A percentile compares a stretch with the other conserved stretches of the same genome.
These are phyloP conservation scores for Ophiocordyceps australis DNA, from an alignment of 2,329 filamentous ascomycete genomes.

Conservation along the genomic window DNA sequence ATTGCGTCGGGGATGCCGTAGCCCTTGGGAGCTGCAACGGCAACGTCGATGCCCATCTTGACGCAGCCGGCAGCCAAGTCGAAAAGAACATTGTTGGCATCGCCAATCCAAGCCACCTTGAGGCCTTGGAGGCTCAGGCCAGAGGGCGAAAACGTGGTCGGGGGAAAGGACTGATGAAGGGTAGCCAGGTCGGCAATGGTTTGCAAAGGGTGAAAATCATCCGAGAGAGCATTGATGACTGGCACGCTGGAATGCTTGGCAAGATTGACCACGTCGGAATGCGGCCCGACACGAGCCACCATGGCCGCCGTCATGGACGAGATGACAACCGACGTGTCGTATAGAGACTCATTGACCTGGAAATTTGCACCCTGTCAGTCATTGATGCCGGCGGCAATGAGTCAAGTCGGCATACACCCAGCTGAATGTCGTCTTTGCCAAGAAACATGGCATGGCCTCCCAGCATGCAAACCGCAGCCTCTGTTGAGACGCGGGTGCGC, in stretches of 20 bases:
- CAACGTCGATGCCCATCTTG: slow-evolving; percentile 73
- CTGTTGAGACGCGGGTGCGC: slow-evolving; percentile 81
- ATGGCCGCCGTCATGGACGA: slow-evolving; percentile 85
- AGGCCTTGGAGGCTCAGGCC: slow-evolving; percentile 57
- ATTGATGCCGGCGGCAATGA: slow-evolving; percentile 1
- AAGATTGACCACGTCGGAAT: slow-evolving; percentile 54
- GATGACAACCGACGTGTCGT: slow-evolving; percentile 80
- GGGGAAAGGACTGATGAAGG: slow-evolving; percentile 59
- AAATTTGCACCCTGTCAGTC: not conserved
- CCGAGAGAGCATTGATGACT: slow-evolving; percentile 75
- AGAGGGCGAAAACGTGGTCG: slow-evolving; percentile 15
- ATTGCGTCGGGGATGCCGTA: slow-evolving; percentile 69
- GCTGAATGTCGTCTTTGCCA: slow-evolving; percentile 87
- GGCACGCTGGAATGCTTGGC: slow-evolving; percentile 60
- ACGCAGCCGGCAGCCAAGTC: slow-evolving; percentile 76
- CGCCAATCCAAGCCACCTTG: slow-evolving; percentile 91
- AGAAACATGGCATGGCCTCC: slow-evolving; percentile 94
- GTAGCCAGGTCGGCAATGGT: slow-evolving; percentile 90
- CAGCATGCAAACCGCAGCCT: slow-evolving; percentile 74
- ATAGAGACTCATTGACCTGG: slow-evolving; percentile 81
- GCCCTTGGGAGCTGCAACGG: slow-evolving; percentile 71
- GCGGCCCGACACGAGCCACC: slow-evolving; percentile 60
- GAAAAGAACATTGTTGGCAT: slow-evolving; percentile 93
- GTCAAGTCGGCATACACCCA: slow-evolving; percentile 43
- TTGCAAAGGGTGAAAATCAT: slow-evolving; percentile 86